These are phyloP conservation scores for Diaporthe sp. DNA, from an alignment of 2,329 filamentous ascomycete genomes.

Conservation along the genomic window DNA sequence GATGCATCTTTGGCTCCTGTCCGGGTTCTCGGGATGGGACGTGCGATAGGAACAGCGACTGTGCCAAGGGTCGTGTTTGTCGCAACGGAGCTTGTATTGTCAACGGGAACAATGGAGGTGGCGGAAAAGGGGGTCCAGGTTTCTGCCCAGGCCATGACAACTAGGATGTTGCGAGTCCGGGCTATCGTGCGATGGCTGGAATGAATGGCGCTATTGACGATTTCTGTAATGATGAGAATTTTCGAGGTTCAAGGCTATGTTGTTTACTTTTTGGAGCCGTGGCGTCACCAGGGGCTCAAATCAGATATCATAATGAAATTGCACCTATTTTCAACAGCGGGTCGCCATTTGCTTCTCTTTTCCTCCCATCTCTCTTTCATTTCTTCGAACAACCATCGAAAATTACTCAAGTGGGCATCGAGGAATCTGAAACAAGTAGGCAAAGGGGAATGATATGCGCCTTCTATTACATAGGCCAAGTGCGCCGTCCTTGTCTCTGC, in stretches of 20 bases:
- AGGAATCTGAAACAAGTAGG: too few relatives aligned
- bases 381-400: too few relatives aligned
- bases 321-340: too few relatives aligned
- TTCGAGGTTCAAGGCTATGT: background rate
- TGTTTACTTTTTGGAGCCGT: background rate
- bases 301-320: background rate
- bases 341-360: too few relatives aligned
- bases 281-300: background rate
- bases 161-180: too few relatives aligned
- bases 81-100: background rate
- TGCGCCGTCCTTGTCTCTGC: too few relatives aligned
- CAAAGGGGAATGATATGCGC: too few relatives aligned
- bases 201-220: too few relatives aligned
- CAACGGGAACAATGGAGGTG: background rate
- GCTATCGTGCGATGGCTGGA: too few relatives aligned
- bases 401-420: too few relatives aligned
- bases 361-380: too few relatives aligned
- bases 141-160: background rate
- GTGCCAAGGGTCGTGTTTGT: background rate
- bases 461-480: too few relatives aligned
- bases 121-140: background rate
- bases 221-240: background rate
- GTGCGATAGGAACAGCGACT: background rate
- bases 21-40: background rate
- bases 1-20: background rate